Base-by-base conservation (phyloP, 192 early-diverging fungal species). In the Kickxella alabastrina region DNA sequence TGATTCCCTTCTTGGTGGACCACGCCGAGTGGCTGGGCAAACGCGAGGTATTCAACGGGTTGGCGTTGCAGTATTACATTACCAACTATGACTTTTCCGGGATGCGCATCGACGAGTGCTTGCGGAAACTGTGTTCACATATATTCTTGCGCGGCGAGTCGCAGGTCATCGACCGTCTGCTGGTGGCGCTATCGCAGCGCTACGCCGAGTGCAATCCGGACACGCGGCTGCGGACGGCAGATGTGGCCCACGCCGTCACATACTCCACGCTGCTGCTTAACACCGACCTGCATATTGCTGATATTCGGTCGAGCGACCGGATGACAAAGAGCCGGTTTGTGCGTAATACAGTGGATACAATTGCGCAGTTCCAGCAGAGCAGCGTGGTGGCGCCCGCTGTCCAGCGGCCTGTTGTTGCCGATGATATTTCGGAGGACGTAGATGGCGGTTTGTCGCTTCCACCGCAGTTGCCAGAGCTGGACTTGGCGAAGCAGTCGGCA, bases 211-310 rank as follows among this genome's bases (percentile, higher is more conserved):
- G 91, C 68, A 97, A 97, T 59, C 79, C 81, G 9, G 69, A 82
- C 43, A 66, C 69, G 26, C 42, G 45, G 17, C 57, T 81, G 24
- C 43, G 53, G 26, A 48, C 65, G 24, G 68, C 62, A 64, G 93
- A 94, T 59, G 80, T 91, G 21, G 91, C 92, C 1, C 87, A 97
- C 55, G 90, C 87, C 15, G 82, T 93, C 38, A 78, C 87, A 0
- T 93, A 91, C 60, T 93, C 91, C 10, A 58, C 92, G 6, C 64
- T 97, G 53, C 62, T 97, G 38, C 79, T 97, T 5, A 95, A 95
- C 69, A 97, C 95, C 3, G 95, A 97, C 65, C 65, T 95, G 44
- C 89, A 95, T 58, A 82, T 92, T 45, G 92, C 90, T n/a, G 84
- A 88, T 50, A 83, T 54, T 41, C 67, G 74, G 24, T 28, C 74